Conservation (phyloP, 140 eudicot genomes). For the Senecio squalidus region DNA sequence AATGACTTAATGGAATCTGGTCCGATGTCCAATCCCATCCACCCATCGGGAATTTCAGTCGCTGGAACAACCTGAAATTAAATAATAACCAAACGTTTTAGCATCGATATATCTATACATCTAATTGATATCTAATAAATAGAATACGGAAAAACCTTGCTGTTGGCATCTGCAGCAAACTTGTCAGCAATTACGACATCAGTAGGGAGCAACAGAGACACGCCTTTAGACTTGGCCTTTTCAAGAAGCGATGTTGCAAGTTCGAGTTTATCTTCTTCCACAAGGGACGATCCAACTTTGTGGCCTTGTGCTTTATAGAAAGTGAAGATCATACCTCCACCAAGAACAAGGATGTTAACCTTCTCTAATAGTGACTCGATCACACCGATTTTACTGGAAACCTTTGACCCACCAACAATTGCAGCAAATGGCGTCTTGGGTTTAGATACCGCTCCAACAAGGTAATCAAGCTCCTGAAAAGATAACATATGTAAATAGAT, state of each 20-base stretch:
- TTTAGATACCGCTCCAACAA: slow-evolving; percentile 71
- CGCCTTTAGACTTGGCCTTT: slow-evolving; percentile 90
- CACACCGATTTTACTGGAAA: slow-evolving; percentile 74
- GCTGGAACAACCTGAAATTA: slow-evolving; percentile 62
- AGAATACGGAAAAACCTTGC: slow-evolving; percentile 58
- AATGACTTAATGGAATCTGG: slow-evolving; percentile 82
- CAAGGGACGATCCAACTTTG: slow-evolving; percentile 84
- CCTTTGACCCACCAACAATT: slow-evolving; percentile 82
- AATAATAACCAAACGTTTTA: not conserved
- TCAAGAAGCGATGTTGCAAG: slow-evolving; percentile 82
- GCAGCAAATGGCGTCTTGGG: slow-evolving; percentile 87
- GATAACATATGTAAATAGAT: not conserved
- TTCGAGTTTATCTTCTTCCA: slow-evolving; percentile 86
- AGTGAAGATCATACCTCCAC: slow-evolving; percentile 94
- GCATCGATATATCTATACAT: not conserved
- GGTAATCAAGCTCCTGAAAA: slow-evolving; percentile 81
- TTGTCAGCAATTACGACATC: slow-evolving; percentile 90
- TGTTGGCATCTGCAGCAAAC: slow-evolving; percentile 90
- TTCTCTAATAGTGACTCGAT: slow-evolving; percentile 66
- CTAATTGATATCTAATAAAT: not conserved
- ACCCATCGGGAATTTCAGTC: slow-evolving; percentile 79
- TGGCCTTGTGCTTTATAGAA: slow-evolving; percentile 91
- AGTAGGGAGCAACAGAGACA: slow-evolving; percentile 72
- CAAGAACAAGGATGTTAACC: slow-evolving; percentile 67
- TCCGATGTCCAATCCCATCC: slow-evolving; percentile 96